phyloP scores from a whole-genome alignment of 768 basidiomycete genomes.

The Clavulina sp. region DNA sequence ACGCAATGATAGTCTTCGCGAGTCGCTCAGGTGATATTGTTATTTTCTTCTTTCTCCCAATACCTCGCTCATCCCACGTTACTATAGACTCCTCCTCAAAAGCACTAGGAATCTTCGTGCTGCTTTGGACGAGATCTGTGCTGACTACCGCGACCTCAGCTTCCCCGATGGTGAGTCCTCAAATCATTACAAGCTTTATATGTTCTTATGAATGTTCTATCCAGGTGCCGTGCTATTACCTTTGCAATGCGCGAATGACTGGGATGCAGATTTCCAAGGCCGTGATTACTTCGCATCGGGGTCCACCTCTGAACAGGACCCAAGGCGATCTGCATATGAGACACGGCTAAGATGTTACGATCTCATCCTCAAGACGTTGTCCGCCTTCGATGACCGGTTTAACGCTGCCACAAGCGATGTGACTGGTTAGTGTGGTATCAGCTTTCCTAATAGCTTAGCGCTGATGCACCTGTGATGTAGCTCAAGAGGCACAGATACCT shows the following conservation, averaged over 20 bases:
- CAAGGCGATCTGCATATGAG: constrained; percentile 39
- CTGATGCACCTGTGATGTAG: constrained; percentile 4
- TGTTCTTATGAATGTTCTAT: not conserved
- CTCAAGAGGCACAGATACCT: constrained; percentile 49
- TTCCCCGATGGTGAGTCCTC: constrained; percentile 55
- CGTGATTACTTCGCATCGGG: constrained; percentile 49
- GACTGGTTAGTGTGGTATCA: constrained; percentile 3
- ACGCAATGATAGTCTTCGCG: constrained; percentile 59
- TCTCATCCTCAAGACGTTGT: constrained; percentile 64
- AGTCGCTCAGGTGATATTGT: constrained; percentile 58
- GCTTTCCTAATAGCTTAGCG: not conserved
- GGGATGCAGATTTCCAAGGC: constrained; percentile 60
- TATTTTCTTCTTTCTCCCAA: not conserved
- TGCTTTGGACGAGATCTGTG: constrained; percentile 67
- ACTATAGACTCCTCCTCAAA: constrained; percentile 62
- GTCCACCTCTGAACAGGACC: constrained; percentile 35
- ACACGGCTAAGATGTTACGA: constrained; percentile 60
- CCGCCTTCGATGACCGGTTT: constrained; percentile 48
- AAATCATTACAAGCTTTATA: not conserved
- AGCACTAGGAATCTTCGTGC: constrained; percentile 73
- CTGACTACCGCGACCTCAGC: constrained; percentile 73
- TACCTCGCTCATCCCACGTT: constrained; percentile 4
- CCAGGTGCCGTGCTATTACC: constrained; percentile 75
- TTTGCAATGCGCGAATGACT: constrained; percentile 58
- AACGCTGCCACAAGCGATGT: constrained; percentile 24